These are phyloP conservation scores for Puccinia horiana DNA, from an alignment of 1,284 basidiomycete genomes.

Conservation along the genomic window DNA sequence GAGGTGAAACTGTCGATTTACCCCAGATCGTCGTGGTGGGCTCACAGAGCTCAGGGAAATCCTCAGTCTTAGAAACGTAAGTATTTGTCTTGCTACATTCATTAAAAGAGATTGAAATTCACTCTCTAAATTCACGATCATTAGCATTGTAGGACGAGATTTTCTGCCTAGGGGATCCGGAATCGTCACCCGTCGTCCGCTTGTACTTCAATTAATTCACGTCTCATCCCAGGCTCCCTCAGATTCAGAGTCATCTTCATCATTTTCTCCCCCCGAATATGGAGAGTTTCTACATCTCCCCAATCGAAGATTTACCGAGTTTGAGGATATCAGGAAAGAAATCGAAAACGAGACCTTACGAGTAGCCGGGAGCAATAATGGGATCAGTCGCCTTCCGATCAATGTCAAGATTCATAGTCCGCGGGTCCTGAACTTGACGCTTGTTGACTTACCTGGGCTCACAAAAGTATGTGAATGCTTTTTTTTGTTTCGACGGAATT, in stretches of 20 bases:
- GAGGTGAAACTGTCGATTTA: conserved; percentile 65
- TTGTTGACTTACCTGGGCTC: conserved; percentile 92
- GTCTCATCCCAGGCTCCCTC: conserved; percentile 63
- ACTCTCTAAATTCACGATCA: neutral
- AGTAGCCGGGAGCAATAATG: conserved; percentile 98
- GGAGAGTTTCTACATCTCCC: conserved; percentile 89
- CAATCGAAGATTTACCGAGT: conserved; percentile 94
- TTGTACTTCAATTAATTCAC: conserved; percentile 93
- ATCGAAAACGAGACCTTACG: conserved; percentile 98
- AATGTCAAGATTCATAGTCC: conserved; percentile 92
- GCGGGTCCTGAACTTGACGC: conserved; percentile 87
- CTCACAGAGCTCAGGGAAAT: conserved; percentile 64
- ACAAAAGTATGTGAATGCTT: conserved; percentile 71
- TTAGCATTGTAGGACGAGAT: conserved; percentile 63
- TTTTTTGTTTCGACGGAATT: neutral
- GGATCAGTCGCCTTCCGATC: conserved; percentile 92
- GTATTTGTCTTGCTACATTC: conserved; percentile 55
- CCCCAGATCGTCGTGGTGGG: conserved; percentile 61
- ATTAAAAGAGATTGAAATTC: conserved; percentile 57
- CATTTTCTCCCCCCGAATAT: conserved; percentile 69
- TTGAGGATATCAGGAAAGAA: conserved; percentile 87
- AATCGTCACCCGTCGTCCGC: conserved; percentile 91
- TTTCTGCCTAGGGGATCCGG: conserved; percentile 85
- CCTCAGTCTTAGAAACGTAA: conserved; percentile 72
- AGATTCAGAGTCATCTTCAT: conserved; percentile 43